Conservation (phyloP, 768 basidiomycete species). For the Cubamyces sp. region DNA sequence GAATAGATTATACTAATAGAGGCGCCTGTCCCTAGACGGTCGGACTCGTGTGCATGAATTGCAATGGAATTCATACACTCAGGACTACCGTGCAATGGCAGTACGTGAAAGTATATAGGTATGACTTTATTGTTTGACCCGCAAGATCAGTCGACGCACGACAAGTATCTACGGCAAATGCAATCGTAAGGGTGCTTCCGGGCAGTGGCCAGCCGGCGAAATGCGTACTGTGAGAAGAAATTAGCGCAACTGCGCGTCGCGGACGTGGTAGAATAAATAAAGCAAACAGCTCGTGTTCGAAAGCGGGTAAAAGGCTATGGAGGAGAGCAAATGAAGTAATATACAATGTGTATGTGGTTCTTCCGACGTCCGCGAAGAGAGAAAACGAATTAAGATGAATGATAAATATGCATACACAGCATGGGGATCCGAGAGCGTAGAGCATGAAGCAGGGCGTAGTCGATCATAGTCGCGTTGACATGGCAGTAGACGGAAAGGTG, state of each 20-base stretch:
- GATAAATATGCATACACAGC: constrained; percentile 23
- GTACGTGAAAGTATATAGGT: no score
- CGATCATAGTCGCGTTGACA: constrained; percentile 2
- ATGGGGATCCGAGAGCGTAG: constrained; percentile 18
- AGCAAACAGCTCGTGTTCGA: background rate
- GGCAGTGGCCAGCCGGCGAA: constrained; percentile 5
- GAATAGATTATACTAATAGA: no score
- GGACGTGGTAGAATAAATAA: constrained; percentile 19
- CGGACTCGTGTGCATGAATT: no score
- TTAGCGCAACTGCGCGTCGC: constrained; percentile 15
- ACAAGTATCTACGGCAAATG: background rate
- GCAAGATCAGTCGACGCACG: no score
- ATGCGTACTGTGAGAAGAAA: background rate
- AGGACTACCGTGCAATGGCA: no score
- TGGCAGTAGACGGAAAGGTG: background rate
- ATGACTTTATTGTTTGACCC: no score
- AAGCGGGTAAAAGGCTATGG: background rate
- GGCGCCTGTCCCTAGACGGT: no score
- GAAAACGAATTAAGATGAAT: background rate
- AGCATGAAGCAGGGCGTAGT: constrained; percentile 10
- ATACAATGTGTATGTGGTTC: constrained; percentile 5
- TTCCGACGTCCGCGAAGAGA: constrained; percentile 11
- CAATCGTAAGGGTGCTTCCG: background rate
- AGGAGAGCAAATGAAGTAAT: background rate
- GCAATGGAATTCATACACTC: no score